These are phyloP conservation scores for Hypoxylon intermedium DNA, from an alignment of 495 filamentous ascomycete genomes.

Conservation along the genomic window DNA sequence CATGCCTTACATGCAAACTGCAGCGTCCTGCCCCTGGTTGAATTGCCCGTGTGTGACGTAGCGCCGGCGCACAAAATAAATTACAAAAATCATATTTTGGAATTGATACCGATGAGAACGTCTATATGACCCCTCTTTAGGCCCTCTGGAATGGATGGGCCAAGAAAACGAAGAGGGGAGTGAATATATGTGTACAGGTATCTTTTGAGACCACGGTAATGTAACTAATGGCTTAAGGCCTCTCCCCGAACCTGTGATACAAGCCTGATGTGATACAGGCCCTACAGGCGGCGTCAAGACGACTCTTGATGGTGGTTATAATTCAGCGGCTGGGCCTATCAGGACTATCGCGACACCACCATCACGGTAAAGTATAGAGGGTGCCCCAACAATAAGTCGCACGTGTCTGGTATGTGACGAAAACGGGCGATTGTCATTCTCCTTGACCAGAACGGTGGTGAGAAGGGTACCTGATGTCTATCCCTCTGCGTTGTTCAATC, in stretches of 20 bases:
- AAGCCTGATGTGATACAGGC: conserved; percentile 14
- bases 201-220: conserved; percentile 8
- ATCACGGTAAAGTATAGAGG: conserved; percentile 9
- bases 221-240: conserved; percentile 10
- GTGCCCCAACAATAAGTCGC: conserved; percentile 25
- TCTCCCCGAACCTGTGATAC: conserved; percentile 10
- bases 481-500: conserved; percentile 37
- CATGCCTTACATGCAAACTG: conserved; percentile 40
- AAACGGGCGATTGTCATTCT: conserved; percentile 26
- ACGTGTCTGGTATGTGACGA: conserved; percentile 31
- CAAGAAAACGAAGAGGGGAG: conserved; percentile 15
- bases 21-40: conserved; percentile 21
- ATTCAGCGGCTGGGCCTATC: conserved; percentile 21
- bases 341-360: conserved; percentile 35
- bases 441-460: conserved; percentile 22
- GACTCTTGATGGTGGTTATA: not conserved
- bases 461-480: conserved; percentile 21
- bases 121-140: conserved; percentile 22
- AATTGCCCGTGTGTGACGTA: conserved; percentile 28
- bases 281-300: conserved; percentile 10
- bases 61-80: conserved; percentile 30
- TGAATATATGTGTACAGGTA: conserved; percentile 13
- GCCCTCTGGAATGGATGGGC: conserved; percentile 14
- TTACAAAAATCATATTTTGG: conserved; percentile 16
- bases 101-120: conserved; percentile 24